A percentile compares a stretch with the other conserved stretches of the same genome.
These are phyloP conservation scores for Suillus lakei DNA, from an alignment of 768 basidiomycete species.

Conservation along the genomic window DNA sequence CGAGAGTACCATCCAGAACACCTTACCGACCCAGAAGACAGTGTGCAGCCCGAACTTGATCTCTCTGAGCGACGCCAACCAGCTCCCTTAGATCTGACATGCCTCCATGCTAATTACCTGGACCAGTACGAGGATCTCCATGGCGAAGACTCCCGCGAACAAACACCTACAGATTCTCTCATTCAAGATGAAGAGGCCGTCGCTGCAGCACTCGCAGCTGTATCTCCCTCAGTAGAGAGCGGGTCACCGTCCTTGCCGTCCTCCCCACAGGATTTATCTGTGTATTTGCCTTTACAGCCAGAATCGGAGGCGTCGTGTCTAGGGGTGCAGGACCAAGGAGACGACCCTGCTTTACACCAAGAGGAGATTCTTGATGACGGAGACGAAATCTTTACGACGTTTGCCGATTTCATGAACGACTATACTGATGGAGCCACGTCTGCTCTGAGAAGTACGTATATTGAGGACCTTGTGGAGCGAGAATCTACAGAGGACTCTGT, in stretches of 20 bases:
- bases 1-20: background rate
- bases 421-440: background rate
- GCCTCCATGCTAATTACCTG: background rate
- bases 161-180: background rate
- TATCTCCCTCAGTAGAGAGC: background rate
- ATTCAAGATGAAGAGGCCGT: background rate
- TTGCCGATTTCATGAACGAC: background rate
- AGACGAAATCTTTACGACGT: background rate
- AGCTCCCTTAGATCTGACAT: background rate
- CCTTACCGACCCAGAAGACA: background rate
- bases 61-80: background rate
- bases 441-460: constrained; percentile 2
- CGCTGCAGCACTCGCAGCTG: background rate
- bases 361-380: background rate
- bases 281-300: background rate
- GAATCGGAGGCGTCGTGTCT: background rate
- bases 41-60: background rate
- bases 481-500: background rate
- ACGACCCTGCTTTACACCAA: background rate
- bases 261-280: background rate
- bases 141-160: background rate
- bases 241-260: too few relatives aligned
- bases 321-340: background rate
- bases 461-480: background rate
- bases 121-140: background rate